Percentiles rank a stretch among this genome's conserved stretches.
These are phyloP conservation scores for Akanthomyces lecanii DNA, from an alignment of 2,329 filamentous ascomycete species.

Conservation along the genomic window DNA sequence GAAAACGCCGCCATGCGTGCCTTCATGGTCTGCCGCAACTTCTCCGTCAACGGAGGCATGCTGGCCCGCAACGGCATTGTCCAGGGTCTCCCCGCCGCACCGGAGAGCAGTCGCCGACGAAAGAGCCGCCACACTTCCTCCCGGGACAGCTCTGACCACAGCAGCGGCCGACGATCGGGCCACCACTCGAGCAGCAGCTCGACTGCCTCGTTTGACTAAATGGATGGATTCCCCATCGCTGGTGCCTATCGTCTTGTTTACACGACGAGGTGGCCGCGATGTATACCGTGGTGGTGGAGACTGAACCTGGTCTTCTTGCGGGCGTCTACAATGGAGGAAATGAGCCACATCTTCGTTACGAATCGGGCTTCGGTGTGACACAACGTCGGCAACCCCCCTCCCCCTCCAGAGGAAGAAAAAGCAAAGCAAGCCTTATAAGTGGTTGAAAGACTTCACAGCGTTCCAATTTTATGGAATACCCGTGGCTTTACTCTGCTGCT, in stretches of 20 bases:
- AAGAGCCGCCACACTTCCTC: slow-evolving; percentile 51
- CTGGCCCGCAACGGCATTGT: slow-evolving; percentile 64
- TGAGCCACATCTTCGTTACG: not conserved
- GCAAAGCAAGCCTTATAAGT: slow-evolving; percentile 24
- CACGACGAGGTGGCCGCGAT: not conserved
- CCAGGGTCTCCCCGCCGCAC: slow-evolving; percentile 58
- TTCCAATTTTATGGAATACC: slow-evolving; percentile 29
- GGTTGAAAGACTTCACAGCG: slow-evolving; percentile 38
- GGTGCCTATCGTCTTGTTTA: not conserved
- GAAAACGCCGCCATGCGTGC: slow-evolving; percentile 94
- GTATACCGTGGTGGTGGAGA: not conserved
- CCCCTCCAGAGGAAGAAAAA: too few relatives aligned
- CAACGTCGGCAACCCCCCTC: not conserved
- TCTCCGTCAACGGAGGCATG: slow-evolving; percentile 96
- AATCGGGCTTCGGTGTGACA: not conserved
- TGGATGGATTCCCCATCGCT: not conserved
- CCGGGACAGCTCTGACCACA: slow-evolving; percentile 40
- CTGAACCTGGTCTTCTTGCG: not conserved
- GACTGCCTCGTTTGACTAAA: slow-evolving; percentile 55
- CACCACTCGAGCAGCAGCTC: slow-evolving; percentile 61
- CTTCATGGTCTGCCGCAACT: slow-evolving; percentile 97
- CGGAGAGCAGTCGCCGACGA: slow-evolving; percentile 45
- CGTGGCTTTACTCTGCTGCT: slow-evolving; percentile 18
- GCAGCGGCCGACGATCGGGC: slow-evolving; percentile 45
- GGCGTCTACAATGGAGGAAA: not conserved